Percentiles rank a stretch among this genome's conserved stretches.
phyloP scores from a whole-genome alignment of 305 asterid genomes.

The Plantago coronopus region DNA sequence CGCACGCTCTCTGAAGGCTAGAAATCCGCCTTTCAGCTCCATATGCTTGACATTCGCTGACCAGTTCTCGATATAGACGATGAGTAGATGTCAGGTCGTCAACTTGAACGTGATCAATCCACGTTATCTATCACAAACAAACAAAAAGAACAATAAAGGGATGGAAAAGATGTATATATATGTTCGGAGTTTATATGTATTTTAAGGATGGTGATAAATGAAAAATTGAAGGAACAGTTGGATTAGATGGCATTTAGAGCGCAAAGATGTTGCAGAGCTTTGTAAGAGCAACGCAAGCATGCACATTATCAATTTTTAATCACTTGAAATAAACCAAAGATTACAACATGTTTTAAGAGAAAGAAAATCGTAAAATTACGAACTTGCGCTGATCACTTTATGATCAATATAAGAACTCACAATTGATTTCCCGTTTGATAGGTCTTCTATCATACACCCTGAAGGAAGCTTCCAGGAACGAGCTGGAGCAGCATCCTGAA shows the following conservation, averaged over 20 bases:
- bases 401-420: constrained; percentile 30
- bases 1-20: constrained; percentile 58
- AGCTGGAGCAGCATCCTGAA: constrained; percentile 36
- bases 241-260: not conserved
- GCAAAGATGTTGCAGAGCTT: not conserved
- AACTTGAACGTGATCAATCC: constrained; percentile 82
- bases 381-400: not conserved
- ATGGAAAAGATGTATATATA: not conserved
- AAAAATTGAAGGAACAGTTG: not conserved
- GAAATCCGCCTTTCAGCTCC: constrained; percentile 71
- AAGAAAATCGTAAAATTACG: not conserved
- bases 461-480: constrained; percentile 66
- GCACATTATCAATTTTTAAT: not conserved
- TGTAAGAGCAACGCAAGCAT: not conserved
- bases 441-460: constrained; percentile 62
- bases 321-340: not conserved
- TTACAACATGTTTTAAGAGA: not conserved
- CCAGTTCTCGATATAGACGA: constrained; percentile 50
- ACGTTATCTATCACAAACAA: constrained; percentile 51
- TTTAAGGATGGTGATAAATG: not conserved
- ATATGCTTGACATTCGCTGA: constrained; percentile 46
- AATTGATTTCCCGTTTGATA: constrained; percentile 46
- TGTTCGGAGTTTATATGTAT: too few species aligned
- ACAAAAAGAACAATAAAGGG: not conserved
- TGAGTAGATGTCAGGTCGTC: constrained; percentile 52